Evolutionary conservation across 2,329 filamentous ascomycete species (phyloP).

Genomic region (Beauveria sp.): DNA sequence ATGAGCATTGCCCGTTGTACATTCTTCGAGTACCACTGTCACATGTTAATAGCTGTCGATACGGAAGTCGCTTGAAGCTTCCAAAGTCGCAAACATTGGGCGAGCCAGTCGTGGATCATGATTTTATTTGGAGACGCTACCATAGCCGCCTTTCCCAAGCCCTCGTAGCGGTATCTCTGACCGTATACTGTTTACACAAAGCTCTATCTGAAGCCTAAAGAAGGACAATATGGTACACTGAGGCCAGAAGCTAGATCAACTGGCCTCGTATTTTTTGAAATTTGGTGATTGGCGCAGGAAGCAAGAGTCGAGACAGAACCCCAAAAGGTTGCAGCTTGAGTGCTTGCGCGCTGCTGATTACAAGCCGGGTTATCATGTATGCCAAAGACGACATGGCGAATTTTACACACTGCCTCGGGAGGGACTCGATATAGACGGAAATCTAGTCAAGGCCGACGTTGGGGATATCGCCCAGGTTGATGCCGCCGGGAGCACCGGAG

Average conservation of each 20-base stretch:
- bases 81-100: no score
- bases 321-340: not conserved
- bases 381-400: not conserved
- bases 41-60: not conserved
- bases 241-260: slow-evolving; percentile 13
- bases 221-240: slow-evolving; percentile 35
- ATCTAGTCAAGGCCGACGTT: slow-evolving; percentile 47
- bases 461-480: slow-evolving; percentile 41
- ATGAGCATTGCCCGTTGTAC: not conserved
- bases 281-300: not conserved
- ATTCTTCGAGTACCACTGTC: no score
- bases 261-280: slow-evolving; percentile 1
- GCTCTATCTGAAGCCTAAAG: slow-evolving; percentile 29
- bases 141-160: slow-evolving; percentile 24
- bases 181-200: slow-evolving; percentile 35
- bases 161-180: slow-evolving; percentile 23
- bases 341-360: not conserved
- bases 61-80: not conserved
- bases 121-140: slow-evolving; percentile 22
- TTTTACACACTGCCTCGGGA: not conserved
- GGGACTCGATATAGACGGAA: not conserved
- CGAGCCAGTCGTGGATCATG: slow-evolving; percentile 17
- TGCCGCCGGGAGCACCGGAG: slow-evolving; percentile 20
- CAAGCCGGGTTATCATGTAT: not conserved
- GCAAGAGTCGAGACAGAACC: not conserved